Evolutionary conservation across 805 yeast species (phyloP).

Genomic region (Candida endomychidarum): DNA sequence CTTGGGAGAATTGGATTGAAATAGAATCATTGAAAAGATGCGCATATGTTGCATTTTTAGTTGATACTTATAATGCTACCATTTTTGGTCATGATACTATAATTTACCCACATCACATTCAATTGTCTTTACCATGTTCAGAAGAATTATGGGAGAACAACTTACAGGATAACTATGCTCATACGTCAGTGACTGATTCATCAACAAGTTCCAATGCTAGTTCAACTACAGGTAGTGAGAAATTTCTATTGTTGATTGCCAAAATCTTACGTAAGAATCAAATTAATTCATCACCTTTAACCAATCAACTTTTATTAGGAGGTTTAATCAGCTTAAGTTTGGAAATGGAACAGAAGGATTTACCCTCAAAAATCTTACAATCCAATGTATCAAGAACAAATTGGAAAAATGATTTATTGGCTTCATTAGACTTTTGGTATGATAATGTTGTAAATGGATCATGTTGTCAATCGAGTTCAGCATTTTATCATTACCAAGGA

Average conservation of each 20-base stretch:
- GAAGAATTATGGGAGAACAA: constrained; percentile 23
- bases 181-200: constrained; percentile 8
- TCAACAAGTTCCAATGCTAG: constrained; percentile 7
- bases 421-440: constrained; percentile 23
- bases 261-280: constrained; percentile 18
- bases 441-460: constrained; percentile 14
- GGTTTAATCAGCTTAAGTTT: constrained; percentile 18
- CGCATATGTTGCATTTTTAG: constrained; percentile 29
- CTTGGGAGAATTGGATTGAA: constrained; percentile 32
- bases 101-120: constrained; percentile 24
- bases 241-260: constrained; percentile 19
- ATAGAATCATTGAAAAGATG: constrained; percentile 30
- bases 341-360: constrained; percentile 19
- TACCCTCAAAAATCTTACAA: constrained; percentile 17
- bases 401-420: constrained; percentile 21
- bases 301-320: constrained; percentile 16
- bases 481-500: constrained; percentile 13
- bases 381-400: constrained; percentile 17
- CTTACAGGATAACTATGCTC: constrained; percentile 6
- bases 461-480: constrained; percentile 19
- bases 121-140: constrained; percentile 23
- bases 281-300: constrained; percentile 17
- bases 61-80: constrained; percentile 32
- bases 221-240: constrained; percentile 18
- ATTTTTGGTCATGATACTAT: constrained; percentile 27